Percentiles rank a stretch among this genome's conserved stretches.
Conservation (phyloP, 176 grass and related monocot species). For the Sorghum bicolor region DNA sequence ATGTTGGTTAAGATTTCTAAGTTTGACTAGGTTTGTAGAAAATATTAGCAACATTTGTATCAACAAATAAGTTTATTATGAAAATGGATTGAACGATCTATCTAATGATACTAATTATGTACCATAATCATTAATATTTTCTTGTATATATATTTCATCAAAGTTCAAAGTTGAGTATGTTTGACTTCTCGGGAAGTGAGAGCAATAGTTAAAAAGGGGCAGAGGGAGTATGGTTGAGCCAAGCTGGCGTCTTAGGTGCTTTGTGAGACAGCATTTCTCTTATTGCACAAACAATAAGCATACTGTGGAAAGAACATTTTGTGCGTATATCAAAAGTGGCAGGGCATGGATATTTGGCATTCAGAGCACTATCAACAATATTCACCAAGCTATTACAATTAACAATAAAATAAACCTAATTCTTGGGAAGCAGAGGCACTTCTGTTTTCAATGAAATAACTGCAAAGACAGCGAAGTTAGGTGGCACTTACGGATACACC, state of each 20-base stretch:
- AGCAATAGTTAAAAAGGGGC: background rate
- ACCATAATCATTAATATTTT: background rate
- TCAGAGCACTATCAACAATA: background rate
- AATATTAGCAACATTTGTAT: background rate
- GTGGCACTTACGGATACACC: slow-evolving; percentile 89
- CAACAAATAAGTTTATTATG: background rate
- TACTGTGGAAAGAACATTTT: background rate
- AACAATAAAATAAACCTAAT: background rate
- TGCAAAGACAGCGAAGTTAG: background rate
- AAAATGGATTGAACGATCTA: background rate
- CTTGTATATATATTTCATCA: background rate
- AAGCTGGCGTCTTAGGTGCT: background rate
- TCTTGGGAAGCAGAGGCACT: background rate
- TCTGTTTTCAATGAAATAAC: slow-evolving; percentile 5
- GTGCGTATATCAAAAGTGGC: background rate
- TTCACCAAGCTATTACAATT: background rate
- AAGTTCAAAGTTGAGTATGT: background rate
- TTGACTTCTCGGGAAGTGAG: background rate
- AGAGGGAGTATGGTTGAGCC: background rate
- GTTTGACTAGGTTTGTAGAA: background rate
- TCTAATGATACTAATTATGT: background rate
- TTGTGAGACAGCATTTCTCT: background rate
- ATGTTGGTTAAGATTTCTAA: background rate
- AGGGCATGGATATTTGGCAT: background rate
- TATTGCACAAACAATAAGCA: background rate